Evolutionary conservation across 2,329 filamentous ascomycete species (phyloP).

Genomic region (Arthrobotrys sphaeroides): DNA sequence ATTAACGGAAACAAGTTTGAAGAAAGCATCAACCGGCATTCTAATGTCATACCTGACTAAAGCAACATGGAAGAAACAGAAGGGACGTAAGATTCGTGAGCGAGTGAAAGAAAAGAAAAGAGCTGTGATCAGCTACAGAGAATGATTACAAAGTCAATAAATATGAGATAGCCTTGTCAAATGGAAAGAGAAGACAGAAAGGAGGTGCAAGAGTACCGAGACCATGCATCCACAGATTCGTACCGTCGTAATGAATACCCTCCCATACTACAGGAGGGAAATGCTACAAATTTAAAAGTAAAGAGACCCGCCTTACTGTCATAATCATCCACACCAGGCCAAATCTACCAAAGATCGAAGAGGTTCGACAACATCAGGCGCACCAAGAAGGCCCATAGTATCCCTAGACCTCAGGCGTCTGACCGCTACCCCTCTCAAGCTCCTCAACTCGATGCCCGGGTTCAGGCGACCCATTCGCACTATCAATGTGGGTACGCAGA

Average conservation of each 20-base stretch:
- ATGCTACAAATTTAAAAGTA: not conserved
- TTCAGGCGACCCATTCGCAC: constrained; percentile 39
- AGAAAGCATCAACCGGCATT: no score
- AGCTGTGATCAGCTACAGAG: not conserved
- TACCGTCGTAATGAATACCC: not conserved
- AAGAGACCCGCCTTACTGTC: not conserved
- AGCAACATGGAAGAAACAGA: not conserved
- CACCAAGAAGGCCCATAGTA: constrained; percentile 22
- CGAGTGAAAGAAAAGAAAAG: not conserved
- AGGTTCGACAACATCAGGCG: not conserved
- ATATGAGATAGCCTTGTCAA: not conserved
- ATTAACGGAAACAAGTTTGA: no score
- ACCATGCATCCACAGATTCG: not conserved
- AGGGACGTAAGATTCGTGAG: not conserved
- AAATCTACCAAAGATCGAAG: no score
- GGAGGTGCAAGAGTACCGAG: not conserved
- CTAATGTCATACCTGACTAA: not conserved
- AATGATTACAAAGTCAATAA: constrained; percentile 3
- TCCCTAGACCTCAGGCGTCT: constrained; percentile 35
- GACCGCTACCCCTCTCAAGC: constrained; percentile 5
- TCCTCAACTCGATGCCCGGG: constrained; percentile 26
- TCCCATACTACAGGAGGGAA: not conserved
- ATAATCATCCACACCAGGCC: not conserved
- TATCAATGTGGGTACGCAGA: constrained; percentile 49
- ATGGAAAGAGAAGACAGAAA: not conserved